These are phyloP conservation scores for Yamagishiella unicocca DNA, from an alignment of 139 green algal genomes.

Conservation along the genomic window DNA sequence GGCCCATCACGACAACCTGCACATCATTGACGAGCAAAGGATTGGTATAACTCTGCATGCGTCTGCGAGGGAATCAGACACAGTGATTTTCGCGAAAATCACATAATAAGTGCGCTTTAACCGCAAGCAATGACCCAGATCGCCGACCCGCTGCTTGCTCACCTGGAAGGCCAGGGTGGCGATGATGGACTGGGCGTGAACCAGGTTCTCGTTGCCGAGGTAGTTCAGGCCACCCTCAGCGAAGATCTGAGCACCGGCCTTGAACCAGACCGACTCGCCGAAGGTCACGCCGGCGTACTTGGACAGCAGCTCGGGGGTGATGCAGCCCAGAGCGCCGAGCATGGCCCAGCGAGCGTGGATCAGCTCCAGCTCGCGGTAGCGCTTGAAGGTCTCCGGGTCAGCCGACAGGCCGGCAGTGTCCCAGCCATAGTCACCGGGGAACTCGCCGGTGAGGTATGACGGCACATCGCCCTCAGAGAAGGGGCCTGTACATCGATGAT, in stretches of 20 bases:
- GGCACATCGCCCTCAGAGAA: conserved; percentile 83
- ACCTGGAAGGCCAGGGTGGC: conserved; percentile 90
- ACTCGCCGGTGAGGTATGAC: conserved; percentile 89
- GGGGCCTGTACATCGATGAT: conserved; percentile 62
- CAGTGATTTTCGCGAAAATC: too few species aligned
- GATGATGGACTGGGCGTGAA: conserved; percentile 94
- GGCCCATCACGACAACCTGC: conserved; percentile 89
- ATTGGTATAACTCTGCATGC: too few species aligned
- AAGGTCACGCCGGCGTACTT: conserved; percentile 63
- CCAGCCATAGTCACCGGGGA: conserved; percentile 92
- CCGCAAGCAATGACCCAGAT: not conserved
- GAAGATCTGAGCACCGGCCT: conserved; percentile 88
- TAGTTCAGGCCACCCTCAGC: conserved; percentile 81
- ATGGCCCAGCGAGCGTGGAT: conserved; percentile 97
- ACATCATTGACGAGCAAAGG: too few species aligned
- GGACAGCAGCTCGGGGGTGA: conserved; percentile 71
- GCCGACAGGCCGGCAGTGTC: conserved; percentile 94
- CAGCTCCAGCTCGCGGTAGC: conserved; percentile 87
- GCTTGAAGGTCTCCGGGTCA: conserved; percentile 78
- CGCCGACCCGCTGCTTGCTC: not conserved
- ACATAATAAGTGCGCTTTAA: too few species aligned
- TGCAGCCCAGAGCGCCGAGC: conserved; percentile 88
- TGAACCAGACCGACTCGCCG: conserved; percentile 91
- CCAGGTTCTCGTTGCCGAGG: conserved; percentile 79
- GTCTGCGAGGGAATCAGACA: too few species aligned